Conservation (phyloP, 768 basidiomycete genomes). For the Neoboletus subvelutipes region DNA sequence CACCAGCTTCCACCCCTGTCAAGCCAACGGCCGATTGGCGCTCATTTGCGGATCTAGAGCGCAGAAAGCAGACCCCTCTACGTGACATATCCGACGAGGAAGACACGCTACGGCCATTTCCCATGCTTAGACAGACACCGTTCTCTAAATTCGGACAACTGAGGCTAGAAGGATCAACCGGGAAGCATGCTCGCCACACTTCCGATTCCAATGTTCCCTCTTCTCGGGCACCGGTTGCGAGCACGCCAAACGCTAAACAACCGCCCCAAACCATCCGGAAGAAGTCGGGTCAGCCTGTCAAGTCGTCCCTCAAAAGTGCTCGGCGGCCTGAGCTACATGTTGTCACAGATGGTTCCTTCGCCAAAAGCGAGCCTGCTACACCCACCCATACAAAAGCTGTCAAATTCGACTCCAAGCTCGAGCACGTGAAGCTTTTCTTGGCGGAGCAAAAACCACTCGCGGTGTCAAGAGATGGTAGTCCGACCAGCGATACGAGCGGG, state of each 20-base stretch:
- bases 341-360: conserved; percentile 45
- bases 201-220: conserved; percentile 20
- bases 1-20: conserved; percentile 41
- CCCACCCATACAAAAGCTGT: conserved; percentile 82
- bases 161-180: conserved; percentile 24
- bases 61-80: conserved; percentile 10
- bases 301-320: conserved; percentile 82
- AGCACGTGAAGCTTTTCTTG: conserved; percentile 92
- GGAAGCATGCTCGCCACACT: conserved; percentile 21
- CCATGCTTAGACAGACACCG: conserved; percentile 24
- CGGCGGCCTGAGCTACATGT: conserved; percentile 55
- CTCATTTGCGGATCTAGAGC: conserved; percentile 16
- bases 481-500: conserved; percentile 79
- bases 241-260: conserved; percentile 1
- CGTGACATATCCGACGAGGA: conserved; percentile 35
- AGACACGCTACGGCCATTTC: conserved; percentile 19
- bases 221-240: neutral
- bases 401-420: conserved; percentile 89
- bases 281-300: conserved; percentile 92
- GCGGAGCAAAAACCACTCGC: conserved; percentile 94
- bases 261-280: conserved; percentile 61
- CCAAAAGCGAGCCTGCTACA: conserved; percentile 78
- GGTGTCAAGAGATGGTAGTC: conserved; percentile 88
- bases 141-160: conserved; percentile 21
- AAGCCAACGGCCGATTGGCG: conserved; percentile 10